These are phyloP conservation scores for Trichodelitschia bisporula DNA, from an alignment of 495 filamentous ascomycete genomes.

Conservation along the genomic window DNA sequence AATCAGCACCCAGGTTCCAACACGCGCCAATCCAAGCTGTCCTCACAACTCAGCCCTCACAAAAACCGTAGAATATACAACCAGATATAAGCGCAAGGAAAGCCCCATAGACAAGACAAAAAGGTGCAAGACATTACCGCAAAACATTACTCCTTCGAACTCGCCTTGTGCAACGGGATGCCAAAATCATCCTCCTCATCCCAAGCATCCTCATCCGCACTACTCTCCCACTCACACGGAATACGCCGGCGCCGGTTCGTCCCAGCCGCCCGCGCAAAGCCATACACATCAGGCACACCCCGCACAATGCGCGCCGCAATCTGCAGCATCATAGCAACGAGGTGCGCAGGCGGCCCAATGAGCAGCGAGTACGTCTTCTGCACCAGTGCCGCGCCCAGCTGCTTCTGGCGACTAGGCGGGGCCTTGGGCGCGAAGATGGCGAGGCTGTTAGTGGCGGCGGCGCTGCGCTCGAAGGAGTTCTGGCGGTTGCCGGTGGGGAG, in stretches of 20 bases:
- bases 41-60: background rate
- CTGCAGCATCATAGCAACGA: slow-evolving; percentile 52
- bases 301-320: slow-evolving; percentile 53
- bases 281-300: no score
- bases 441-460: slow-evolving; percentile 25
- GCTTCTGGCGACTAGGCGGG: slow-evolving; percentile 14
- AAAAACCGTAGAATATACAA: background rate
- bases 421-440: slow-evolving; percentile 32
- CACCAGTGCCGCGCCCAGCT: slow-evolving; percentile 41
- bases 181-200: slow-evolving; percentile 15
- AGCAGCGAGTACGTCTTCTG: slow-evolving; percentile 52
- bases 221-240: slow-evolving; percentile 29
- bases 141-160: slow-evolving; percentile 1
- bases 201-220: slow-evolving; percentile 15
- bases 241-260: slow-evolving; percentile 20
- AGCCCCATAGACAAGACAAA: background rate
- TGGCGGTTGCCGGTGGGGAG: slow-evolving; percentile 14
- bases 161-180: slow-evolving; percentile 13
- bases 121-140: background rate
- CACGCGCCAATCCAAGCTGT: background rate
- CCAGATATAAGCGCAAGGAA: background rate
- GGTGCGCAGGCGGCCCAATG: slow-evolving; percentile 46
- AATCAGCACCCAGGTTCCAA: background rate
- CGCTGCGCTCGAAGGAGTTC: background rate
- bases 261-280: slow-evolving; percentile 15